A percentile compares a stretch with the other conserved stretches of the same genome.
phyloP scores from a whole-genome alignment of 805 yeast species.

The Wickerhamiella domercqiae region DNA sequence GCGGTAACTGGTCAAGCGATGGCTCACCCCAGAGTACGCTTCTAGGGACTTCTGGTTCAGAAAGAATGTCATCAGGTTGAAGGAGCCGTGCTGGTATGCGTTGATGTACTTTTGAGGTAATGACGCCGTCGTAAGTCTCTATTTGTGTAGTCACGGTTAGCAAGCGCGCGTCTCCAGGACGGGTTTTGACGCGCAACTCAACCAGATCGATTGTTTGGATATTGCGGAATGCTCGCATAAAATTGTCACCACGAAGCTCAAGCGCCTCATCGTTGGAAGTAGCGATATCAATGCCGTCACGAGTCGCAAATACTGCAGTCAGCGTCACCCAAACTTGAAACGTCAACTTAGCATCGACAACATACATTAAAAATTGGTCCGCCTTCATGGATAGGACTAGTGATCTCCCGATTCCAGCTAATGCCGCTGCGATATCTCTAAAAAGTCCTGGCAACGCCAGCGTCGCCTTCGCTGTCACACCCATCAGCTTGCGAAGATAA shows the following conservation, averaged over 20 bases:
- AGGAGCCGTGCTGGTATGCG: slow-evolving; percentile 51
- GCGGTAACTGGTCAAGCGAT: slow-evolving; percentile 21
- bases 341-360: slow-evolving; percentile 4
- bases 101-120: slow-evolving; percentile 19
- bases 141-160: slow-evolving; percentile 40
- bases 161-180: slow-evolving; percentile 32
- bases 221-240: slow-evolving; percentile 29
- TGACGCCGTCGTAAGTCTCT: slow-evolving; percentile 38
- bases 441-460: slow-evolving; percentile 9
- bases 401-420: slow-evolving; percentile 8
- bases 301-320: slow-evolving; percentile 5
- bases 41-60: slow-evolving; percentile 37
- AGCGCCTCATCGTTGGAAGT: slow-evolving; percentile 3
- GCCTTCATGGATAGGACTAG: slow-evolving; percentile 6
- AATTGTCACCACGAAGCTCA: slow-evolving; percentile 20
- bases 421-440: slow-evolving; percentile 10
- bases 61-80: slow-evolving; percentile 35
- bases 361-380: slow-evolving; percentile 6
- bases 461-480: not conserved
- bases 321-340: slow-evolving; percentile 15
- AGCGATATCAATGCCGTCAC: not conserved
- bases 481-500: not conserved
- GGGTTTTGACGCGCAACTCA: slow-evolving; percentile 14
- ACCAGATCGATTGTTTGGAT: slow-evolving; percentile 21
- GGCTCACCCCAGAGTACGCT: slow-evolving; percentile 36